Base-by-base conservation (phyloP, 345 rosid genomes). In the Carallia brachiata region DNA sequence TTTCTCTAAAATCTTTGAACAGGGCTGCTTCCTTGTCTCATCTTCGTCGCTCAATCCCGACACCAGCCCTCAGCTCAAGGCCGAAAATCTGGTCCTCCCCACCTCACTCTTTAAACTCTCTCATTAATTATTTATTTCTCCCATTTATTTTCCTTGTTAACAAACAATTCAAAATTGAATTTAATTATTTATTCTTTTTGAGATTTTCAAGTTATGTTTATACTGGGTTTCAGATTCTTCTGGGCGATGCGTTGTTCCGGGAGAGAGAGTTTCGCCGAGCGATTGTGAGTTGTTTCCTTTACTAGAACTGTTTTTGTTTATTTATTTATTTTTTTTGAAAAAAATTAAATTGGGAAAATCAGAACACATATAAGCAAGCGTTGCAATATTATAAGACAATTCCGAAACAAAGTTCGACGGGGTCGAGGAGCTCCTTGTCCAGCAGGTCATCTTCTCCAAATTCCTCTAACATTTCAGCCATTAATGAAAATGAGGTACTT, bases 21-120 rank as follows among this genome's bases (percentile, higher is more conserved):
- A 92, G 99, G 98, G 98, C 17, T 81, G 86, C 71, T 95, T 95
- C 63, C 88, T 95, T 36, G 97, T 89, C 48, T 92, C 99, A 2
- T 90, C 97, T 5, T 85, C 96, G 62, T 69, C 88, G 16, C 84
- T 81, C 60, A 90, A 82, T 67, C 73, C 85, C 52, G 99, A 95
- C 68, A 75, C 96, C 64, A 86, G 73, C 72, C 91, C 98, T 28
- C 96, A 90, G 60, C 88, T 88, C 80, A 95, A 95, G 63, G 92
- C 98, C 16, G 98, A 95, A 73, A 90, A 86, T 83, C 84, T 90
- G 90, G 99, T 90, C 15, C 30, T 23, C 7, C 48, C 12, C 23
- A 32, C 34, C 55, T 52, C 16, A 5, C 15, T 30, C 56, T 30
- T 19, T 19, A 44, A 44, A 12, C 12, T 4, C 23, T 63, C 62